These are phyloP conservation scores for Hypomontagnella submonticulosa DNA, from an alignment of 495 filamentous ascomycete species.

Conservation along the genomic window DNA sequence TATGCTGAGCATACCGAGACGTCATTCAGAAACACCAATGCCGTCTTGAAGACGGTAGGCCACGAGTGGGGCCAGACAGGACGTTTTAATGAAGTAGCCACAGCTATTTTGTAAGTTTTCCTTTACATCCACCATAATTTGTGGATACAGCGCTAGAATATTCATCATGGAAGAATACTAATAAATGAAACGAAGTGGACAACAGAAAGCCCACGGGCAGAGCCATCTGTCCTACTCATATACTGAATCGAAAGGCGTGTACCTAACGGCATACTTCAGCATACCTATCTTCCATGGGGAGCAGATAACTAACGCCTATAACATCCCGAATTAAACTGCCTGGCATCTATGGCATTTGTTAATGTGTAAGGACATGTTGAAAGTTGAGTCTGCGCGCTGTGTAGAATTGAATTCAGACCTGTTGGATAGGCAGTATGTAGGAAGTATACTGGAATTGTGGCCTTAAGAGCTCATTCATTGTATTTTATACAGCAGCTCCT, in stretches of 20 bases:
- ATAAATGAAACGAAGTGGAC: conserved; percentile 3
- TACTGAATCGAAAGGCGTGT: conserved; percentile 11
- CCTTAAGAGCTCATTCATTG: too few relatives aligned
- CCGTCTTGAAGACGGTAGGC: background rate
- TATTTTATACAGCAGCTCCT: too few relatives aligned
- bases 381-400: too few relatives aligned
- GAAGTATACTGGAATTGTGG: too few relatives aligned
- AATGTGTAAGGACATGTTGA: background rate
- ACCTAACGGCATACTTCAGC: conserved; percentile 9
- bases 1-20: conserved; percentile 8
- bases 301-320: background rate
- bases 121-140: background rate
- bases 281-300: conserved; percentile 3
- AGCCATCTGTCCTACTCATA: conserved; percentile 4
- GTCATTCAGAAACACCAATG: background rate
- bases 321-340: background rate
- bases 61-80: conserved; percentile 15
- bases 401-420: too few relatives aligned
- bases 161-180: conserved; percentile 3
- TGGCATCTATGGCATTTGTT: background rate
- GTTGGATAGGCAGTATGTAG: too few relatives aligned
- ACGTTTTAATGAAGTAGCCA: conserved; percentile 2
- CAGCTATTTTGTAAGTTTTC: conserved; percentile 7
- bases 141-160: background rate
- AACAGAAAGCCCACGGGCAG: conserved; percentile 4